Evolutionary conservation across 768 basidiomycete genomes (phyloP), one percentile per base, ranked within the genome.

Genomic region (Rhodosporidiobolus sp.): DNA sequence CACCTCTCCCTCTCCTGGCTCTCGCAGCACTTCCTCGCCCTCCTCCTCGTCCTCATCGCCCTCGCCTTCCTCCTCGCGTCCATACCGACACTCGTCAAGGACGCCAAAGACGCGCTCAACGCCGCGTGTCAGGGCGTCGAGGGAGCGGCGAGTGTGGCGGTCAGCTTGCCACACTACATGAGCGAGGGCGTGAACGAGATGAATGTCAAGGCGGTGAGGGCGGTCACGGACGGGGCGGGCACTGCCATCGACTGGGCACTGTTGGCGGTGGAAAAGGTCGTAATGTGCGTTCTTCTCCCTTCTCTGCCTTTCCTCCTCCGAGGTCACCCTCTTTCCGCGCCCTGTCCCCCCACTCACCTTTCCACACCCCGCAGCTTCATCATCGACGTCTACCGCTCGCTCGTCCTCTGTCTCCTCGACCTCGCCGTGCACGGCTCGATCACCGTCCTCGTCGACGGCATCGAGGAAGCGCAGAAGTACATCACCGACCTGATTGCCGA

Each of bases 401-500:
- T 94, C 6, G 88, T 95, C 78, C 85, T 99, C 63, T 99, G 95
- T 81, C 93, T 96, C 76, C 83, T 96, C 74, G 93, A 98, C 81
- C 85, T 98, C 55, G 88, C 91, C 32, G 87, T 99, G 17, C 85
- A 88, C 38, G 93, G 93, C 26, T 89, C 86, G 11, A 83, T 99
- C 63, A 85, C 87, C 34, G 82, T 97, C 65, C 83, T 96, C 57
- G 91, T 96, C 61, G 85, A 83, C 59, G 92, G 92, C 11, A 91
- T 93, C 0, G 84, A 92, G 74, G 90, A 90, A 83, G 94, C 94
- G 75, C 71, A 77, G 30, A 46, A 70, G 1, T 72, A 73, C 48
- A 48, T 77, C 32, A 61, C 66, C 0, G 59, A 58, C 8, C 58
- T 69, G 9, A 38, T 76, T 32, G 34, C 50, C 17, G 68, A 38